These are phyloP conservation scores for Trichoderma atroviride DNA, from an alignment of 2,329 filamentous ascomycete species.

Conservation along the genomic window DNA sequence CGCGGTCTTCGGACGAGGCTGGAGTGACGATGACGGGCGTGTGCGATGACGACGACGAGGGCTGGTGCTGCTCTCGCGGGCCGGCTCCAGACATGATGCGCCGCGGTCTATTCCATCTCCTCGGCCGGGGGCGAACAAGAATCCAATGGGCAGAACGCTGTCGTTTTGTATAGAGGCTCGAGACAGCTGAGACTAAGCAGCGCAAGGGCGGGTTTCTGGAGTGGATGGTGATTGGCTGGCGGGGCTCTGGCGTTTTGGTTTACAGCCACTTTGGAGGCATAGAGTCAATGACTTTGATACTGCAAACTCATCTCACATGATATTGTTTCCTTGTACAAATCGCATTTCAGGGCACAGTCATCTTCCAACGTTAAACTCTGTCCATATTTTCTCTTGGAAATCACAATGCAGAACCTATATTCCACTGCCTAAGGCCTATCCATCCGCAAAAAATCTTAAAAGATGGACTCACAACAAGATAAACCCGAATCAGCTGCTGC, in stretches of 20 bases:
- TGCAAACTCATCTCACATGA: background rate
- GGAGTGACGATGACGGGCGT: constrained; percentile 35
- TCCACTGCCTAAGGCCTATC: background rate
- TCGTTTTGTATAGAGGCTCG: background rate
- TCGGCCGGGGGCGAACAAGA: background rate
- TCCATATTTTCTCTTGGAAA: background rate
- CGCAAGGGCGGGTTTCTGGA: background rate
- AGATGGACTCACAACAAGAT: constrained; percentile 18
- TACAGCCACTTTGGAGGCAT: background rate
- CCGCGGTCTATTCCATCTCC: constrained; percentile 40
- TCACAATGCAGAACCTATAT: background rate
- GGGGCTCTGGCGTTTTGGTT: constrained; percentile 1
- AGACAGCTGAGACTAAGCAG: background rate
- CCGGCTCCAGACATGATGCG: constrained; percentile 47
- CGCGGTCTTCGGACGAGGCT: constrained; percentile 43
- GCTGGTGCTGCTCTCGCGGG: constrained; percentile 40
- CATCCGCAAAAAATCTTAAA: background rate
- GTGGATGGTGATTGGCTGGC: constrained; percentile 21
- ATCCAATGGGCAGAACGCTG: background rate
- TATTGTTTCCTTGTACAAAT: background rate
- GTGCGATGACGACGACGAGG: constrained; percentile 42
- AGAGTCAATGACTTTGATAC: background rate
- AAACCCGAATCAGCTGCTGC: constrained; percentile 2
- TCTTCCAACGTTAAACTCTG: background rate
- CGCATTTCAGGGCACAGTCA: background rate